Conservation (phyloP, 1,284 basidiomycete species). For the Ceratobasidium sp. region DNA sequence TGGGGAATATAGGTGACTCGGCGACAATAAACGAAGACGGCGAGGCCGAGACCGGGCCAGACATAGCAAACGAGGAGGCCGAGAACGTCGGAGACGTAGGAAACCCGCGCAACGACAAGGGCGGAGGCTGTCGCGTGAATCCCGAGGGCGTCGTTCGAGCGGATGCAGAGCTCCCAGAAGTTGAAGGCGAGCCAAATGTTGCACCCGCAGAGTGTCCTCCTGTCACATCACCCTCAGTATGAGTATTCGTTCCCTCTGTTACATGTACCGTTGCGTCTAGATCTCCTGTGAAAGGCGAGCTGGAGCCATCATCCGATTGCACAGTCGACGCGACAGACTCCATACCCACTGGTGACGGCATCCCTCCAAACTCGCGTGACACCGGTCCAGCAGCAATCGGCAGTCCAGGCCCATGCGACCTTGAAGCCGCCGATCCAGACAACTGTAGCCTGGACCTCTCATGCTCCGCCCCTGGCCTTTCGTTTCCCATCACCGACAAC, state of each 20-base stretch:
- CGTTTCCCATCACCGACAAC: not conserved
- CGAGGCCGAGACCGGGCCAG: not conserved
- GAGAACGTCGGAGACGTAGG: slow-evolving; percentile 32
- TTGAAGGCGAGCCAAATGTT: slow-evolving; percentile 11
- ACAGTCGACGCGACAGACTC: slow-evolving; percentile 7
- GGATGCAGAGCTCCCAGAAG: slow-evolving; percentile 19
- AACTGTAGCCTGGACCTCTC: not conserved
- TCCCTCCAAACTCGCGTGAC: slow-evolving; percentile 7
- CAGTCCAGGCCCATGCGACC: not conserved
- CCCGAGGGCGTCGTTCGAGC: slow-evolving; percentile 14
- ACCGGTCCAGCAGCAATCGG: slow-evolving; percentile 7
- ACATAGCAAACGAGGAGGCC: not conserved
- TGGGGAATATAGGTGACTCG: slow-evolving; percentile 17
- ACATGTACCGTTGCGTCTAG: not conserved
- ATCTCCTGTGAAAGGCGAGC: not conserved
- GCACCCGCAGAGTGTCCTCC: slow-evolving; percentile 7
- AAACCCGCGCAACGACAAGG: slow-evolving; percentile 7
- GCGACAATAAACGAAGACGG: not conserved
- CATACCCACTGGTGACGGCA: not conserved
- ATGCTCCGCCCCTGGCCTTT: not conserved
- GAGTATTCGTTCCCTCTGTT: not conserved
- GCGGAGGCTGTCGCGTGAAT: not conserved
- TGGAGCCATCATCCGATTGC: not conserved
- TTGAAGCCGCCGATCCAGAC: not conserved
- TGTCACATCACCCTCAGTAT: not conserved